Evolutionary conservation across 345 rosid species (phyloP).

Genomic region (Dipteronia sinensis): DNA sequence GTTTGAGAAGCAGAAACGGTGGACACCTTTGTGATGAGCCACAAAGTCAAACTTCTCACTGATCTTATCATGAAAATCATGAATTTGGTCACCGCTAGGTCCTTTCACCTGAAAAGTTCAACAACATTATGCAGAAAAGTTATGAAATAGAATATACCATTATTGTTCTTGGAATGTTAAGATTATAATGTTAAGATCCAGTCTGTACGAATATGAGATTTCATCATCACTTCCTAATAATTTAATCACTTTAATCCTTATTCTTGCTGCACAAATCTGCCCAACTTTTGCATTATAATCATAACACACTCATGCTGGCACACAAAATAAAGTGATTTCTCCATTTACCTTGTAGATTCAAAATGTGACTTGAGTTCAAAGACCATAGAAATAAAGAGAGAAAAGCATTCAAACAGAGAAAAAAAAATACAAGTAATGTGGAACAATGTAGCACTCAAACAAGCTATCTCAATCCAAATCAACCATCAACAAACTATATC

Average conservation of each 20-base stretch:
- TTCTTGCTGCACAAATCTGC: background rate
- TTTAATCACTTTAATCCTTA: background rate
- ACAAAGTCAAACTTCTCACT: constrained; percentile 69
- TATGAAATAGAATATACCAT: background rate
- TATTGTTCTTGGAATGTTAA: no score
- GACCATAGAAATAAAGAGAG: background rate
- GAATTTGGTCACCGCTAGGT: constrained; percentile 57
- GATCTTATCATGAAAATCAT: constrained; percentile 59
- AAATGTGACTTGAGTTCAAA: background rate
- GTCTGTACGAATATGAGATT: background rate
- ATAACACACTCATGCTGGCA: background rate
- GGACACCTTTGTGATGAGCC: constrained; percentile 61
- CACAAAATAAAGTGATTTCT: background rate
- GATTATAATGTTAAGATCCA: background rate
- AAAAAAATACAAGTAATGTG: background rate
- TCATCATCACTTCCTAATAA: background rate
- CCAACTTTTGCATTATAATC: background rate
- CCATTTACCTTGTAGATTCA: background rate
- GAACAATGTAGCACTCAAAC: background rate
- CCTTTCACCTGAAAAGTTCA: constrained; percentile 58
- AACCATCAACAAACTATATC: background rate
- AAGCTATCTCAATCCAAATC: background rate
- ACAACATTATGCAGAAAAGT: constrained; percentile 5
- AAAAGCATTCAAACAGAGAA: background rate
- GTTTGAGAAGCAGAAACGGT: constrained; percentile 71